Evolutionary conservation across 495 filamentous ascomycete species (phyloP).

Genomic region (Hypomontagnella monticulosa): DNA sequence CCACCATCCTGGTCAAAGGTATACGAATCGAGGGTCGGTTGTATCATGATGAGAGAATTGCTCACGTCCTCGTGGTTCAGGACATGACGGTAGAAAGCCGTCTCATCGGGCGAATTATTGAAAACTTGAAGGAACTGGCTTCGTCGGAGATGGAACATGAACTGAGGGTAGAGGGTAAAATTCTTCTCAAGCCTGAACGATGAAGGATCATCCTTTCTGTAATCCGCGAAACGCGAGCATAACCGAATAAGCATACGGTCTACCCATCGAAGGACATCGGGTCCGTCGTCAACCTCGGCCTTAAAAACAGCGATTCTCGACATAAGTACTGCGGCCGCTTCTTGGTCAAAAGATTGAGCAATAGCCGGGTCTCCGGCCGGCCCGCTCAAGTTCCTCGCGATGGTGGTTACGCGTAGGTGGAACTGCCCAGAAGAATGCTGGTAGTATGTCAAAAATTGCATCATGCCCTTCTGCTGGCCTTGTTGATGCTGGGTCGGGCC

Average conservation of each 20-base stretch:
- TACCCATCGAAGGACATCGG: slow-evolving; percentile 98
- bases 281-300: slow-evolving; percentile 97
- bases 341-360: slow-evolving; percentile 97
- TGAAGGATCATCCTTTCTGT: slow-evolving; percentile 96
- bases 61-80: slow-evolving; percentile 97
- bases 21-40: slow-evolving; percentile 97
- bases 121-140: slow-evolving; percentile 99
- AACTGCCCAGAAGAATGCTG: slow-evolving; percentile 97
- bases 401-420: slow-evolving; percentile 94
- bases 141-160: slow-evolving; percentile 98
- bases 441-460: slow-evolving; percentile 99
- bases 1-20: slow-evolving; percentile 93
- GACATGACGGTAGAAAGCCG: slow-evolving; percentile 97
- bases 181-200: slow-evolving; percentile 99
- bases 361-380: slow-evolving; percentile 97
- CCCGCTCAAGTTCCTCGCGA: slow-evolving; percentile 89
- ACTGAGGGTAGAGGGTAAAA: slow-evolving; percentile 98
- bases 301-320: slow-evolving; percentile 98
- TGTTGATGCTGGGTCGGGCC: slow-evolving; percentile 87
- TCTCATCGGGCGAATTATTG: slow-evolving; percentile 99
- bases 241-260: slow-evolving; percentile 98
- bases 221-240: slow-evolving; percentile 97
- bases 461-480: slow-evolving; percentile 90
- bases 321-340: slow-evolving; percentile 98
- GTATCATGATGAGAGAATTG: slow-evolving; percentile 98